Percentiles rank a stretch among this genome's conserved stretches.
These are phyloP conservation scores for Pseudodiploospora longispora DNA, from an alignment of 2,329 filamentous ascomycete species.

Conservation along the genomic window DNA sequence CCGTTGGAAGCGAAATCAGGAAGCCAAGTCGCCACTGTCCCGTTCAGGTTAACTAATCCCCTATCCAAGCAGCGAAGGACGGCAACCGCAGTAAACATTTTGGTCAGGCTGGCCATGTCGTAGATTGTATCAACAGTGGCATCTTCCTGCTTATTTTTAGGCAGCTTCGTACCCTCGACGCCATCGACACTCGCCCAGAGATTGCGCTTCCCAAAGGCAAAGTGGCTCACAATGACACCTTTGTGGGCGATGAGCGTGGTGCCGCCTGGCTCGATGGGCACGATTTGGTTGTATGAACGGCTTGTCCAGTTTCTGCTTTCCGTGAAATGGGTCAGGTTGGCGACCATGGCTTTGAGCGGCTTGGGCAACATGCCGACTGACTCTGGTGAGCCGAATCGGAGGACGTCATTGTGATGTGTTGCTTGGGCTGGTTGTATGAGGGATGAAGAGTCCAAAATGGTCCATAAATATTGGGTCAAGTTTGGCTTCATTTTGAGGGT, in stretches of 20 bases:
- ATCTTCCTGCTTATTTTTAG: constrained; percentile 15
- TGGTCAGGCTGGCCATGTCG: constrained; percentile 30
- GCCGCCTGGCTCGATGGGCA: constrained; percentile 18
- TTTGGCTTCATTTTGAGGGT: no score
- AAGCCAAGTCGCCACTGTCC: constrained; percentile 22
- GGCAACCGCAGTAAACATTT: constrained; percentile 27
- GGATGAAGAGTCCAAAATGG: no score
- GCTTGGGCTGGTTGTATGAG: not conserved
- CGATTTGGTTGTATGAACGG: constrained; percentile 4
- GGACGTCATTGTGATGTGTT: not conserved
- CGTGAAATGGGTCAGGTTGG: constrained; percentile 15
- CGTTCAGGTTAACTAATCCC: constrained; percentile 16
- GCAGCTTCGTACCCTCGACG: constrained; percentile 21
- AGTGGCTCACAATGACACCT: constrained; percentile 17
- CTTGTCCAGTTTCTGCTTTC: constrained; percentile 2
- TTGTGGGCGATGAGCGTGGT: constrained; percentile 14
- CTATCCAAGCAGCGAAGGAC: constrained; percentile 22
- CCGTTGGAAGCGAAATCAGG: constrained; percentile 23
- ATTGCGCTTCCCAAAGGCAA: constrained; percentile 18
- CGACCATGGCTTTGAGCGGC: constrained; percentile 15
- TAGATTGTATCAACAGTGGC: constrained; percentile 27
- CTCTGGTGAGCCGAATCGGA: constrained; percentile 7
- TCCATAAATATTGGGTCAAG: no score
- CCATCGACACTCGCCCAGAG: constrained; percentile 22
- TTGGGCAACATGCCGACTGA: constrained; percentile 23